A percentile compares a stretch with the other conserved stretches of the same genome.
phyloP scores from a whole-genome alignment of 2,329 filamentous ascomycete species.

The Alternaria panax region DNA sequence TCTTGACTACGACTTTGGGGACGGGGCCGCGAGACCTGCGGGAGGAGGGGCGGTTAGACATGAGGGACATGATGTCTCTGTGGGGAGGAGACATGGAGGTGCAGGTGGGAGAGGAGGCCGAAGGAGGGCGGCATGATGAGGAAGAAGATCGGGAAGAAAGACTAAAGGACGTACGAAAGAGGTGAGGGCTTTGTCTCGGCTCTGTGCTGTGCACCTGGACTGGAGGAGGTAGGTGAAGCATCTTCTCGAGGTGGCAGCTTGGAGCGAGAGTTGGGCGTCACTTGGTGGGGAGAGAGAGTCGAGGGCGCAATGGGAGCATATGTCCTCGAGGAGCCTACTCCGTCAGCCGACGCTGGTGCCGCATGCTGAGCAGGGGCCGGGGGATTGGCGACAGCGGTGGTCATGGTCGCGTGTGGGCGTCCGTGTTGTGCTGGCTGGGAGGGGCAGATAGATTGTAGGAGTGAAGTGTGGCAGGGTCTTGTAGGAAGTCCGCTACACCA shows the following conservation, averaged over 20 bases:
- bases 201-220: slow-evolving; percentile 47
- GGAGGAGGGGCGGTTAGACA: slow-evolving; percentile 50
- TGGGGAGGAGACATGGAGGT: slow-evolving; percentile 39
- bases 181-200: slow-evolving; percentile 62
- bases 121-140: slow-evolving; percentile 35
- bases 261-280: slow-evolving; percentile 49
- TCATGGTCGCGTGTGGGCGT: slow-evolving; percentile 50
- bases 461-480: slow-evolving; percentile 40
- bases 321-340: slow-evolving; percentile 50
- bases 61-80: slow-evolving; percentile 29
- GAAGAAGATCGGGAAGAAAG: slow-evolving; percentile 35
- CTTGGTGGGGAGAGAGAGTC: slow-evolving; percentile 49
- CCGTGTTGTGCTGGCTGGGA: slow-evolving; percentile 20
- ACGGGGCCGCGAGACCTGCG: slow-evolving; percentile 62
- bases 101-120: slow-evolving; percentile 30
- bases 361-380: slow-evolving; percentile 50
- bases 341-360: slow-evolving; percentile 47
- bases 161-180: slow-evolving; percentile 56
- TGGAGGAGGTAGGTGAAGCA: slow-evolving; percentile 52
- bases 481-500: slow-evolving; percentile 46
- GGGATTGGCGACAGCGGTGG: slow-evolving; percentile 56
- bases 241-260: slow-evolving; percentile 45
- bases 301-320: slow-evolving; percentile 56
- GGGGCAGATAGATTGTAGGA: slow-evolving; percentile 44
- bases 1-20: slow-evolving; percentile 93